These are phyloP conservation scores for Amanita muscaria DNA, from an alignment of 768 basidiomycete species.

Conservation along the genomic window DNA sequence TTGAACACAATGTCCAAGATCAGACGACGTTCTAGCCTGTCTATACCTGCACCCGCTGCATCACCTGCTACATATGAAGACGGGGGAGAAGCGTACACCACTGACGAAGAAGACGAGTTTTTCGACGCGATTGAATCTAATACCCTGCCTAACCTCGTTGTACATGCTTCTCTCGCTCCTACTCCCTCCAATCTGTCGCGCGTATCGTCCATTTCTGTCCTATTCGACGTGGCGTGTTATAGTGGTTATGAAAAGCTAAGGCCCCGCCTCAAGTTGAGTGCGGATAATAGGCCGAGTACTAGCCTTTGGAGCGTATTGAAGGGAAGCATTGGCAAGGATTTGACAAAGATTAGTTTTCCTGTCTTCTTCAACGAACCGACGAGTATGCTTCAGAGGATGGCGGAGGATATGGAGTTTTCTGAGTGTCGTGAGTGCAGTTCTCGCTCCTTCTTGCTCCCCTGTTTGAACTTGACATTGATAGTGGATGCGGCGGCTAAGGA, in stretches of 20 bases:
- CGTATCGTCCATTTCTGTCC: slow-evolving; percentile 13
- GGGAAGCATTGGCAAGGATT: slow-evolving; percentile 90
- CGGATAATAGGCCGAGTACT: slow-evolving; percentile 77
- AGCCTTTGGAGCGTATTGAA: slow-evolving; percentile 95
- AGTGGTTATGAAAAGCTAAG: slow-evolving; percentile 63
- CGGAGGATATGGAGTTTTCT: slow-evolving; percentile 97
- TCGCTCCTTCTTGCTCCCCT: not conserved
- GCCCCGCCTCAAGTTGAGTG: slow-evolving; percentile 44
- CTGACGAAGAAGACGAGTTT: slow-evolving; percentile 91
- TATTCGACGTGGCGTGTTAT: slow-evolving; percentile 36
- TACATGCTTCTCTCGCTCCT: slow-evolving; percentile 54
- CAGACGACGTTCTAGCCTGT: not conserved
- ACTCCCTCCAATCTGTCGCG: no score
- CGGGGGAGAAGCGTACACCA: slow-evolving; percentile 33
- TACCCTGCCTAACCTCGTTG: slow-evolving; percentile 64
- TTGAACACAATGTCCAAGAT: not conserved
- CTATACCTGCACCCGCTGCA: not conserved
- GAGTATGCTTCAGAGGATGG: slow-evolving; percentile 95
- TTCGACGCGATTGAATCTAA: slow-evolving; percentile 93
- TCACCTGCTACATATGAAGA: slow-evolving; percentile 15
- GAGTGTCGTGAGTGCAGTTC: slow-evolving; percentile 62
- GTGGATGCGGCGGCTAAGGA: slow-evolving; percentile 82
- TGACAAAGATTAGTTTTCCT: slow-evolving; percentile 93
- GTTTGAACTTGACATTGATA: slow-evolving; percentile 19
- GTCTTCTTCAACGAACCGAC: slow-evolving; percentile 93